Evolutionary conservation across 495 filamentous ascomycete genomes (phyloP), one percentile per base, ranked within the genome.

Genomic region (Aspergillus nanangensis): DNA sequence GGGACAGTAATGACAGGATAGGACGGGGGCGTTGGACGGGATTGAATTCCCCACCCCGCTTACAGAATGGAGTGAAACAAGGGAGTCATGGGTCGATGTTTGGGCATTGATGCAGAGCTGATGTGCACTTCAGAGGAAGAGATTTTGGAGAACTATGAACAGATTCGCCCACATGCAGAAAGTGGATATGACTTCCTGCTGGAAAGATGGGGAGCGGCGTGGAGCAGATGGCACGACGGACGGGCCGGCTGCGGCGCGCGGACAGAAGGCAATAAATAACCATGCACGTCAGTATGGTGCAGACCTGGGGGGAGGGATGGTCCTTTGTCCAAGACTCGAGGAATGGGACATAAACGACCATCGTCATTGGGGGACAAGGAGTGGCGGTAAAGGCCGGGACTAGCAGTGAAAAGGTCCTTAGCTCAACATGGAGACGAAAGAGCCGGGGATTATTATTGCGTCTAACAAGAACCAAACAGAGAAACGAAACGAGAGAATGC

Each of bases 91-190:
- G 7, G n/a, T 39, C 37, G 18, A 24, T 20, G 22, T 42, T 61
- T 52, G 58, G 58, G 58, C 52, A 61, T 45, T 43, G 49, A 61
- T 56, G 58, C 58, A 61, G 55, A 52, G 44, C 17, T 35, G 41
- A 14, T 17, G 20, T 37, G 44, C 18, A 0, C 37, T 5, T 36
- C 36, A 20, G 39, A 47, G 41, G 42, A 20, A 41, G 38, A n/a
- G 43, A 41, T 34, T 32, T 31, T 27, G 32, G 24, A 29, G 42
- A 29, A 38, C 41, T 35, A 27, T 42, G 36, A 50, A 51, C 46
- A 24, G 45, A 53, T 49, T 56, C 27, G 49, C 52, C 44, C 43
- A 46, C 46, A 29, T 52, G 51, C 52, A 52, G 45, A 38, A n/a
- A 36, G 51, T 55, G 51, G 51, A 58, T 53, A 54, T 45, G 41